Evolutionary conservation across 116 monocot genomes (phyloP).

Genomic region (Thalassia testudinum): DNA sequence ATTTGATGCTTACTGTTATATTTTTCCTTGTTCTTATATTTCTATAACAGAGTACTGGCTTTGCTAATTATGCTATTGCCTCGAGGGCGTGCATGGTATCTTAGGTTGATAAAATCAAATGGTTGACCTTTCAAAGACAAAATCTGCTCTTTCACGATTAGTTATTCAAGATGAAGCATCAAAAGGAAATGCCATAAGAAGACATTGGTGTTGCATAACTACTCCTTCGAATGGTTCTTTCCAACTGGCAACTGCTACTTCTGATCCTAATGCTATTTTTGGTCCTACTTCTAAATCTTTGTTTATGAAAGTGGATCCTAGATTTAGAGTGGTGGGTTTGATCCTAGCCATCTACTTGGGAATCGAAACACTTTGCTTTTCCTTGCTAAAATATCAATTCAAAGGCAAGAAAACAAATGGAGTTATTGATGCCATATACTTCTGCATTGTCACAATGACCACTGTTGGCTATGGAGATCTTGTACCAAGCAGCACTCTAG

Average conservation of each 20-base stretch:
- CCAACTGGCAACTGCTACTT: no score
- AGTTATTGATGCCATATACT: no score
- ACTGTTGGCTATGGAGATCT: constrained; percentile 94
- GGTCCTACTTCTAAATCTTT: constrained; percentile 15
- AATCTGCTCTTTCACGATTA: no score
- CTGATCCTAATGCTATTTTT: constrained; percentile 3
- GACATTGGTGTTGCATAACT: constrained; percentile 20
- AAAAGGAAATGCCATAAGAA: constrained; percentile 2
- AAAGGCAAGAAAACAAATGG: constrained; percentile 43
- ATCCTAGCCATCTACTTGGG: constrained; percentile 39
- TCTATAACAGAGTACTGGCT: no score
- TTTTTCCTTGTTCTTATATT: no score
- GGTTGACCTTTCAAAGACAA: no score
- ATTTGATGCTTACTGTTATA: no score
- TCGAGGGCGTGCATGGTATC: no score
- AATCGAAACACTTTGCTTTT: constrained; percentile 35
- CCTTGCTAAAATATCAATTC: constrained; percentile 42
- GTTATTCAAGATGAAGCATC: no score
- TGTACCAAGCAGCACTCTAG: no score
- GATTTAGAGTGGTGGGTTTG: constrained; percentile 21
- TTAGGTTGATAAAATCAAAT: no score
- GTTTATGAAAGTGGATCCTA: constrained; percentile 18
- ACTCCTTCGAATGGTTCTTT: constrained; percentile 12
- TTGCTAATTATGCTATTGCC: no score
- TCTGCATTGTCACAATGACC: constrained; percentile 92